phyloP scores from a whole-genome alignment of 495 filamentous ascomycete species.

The Neurospora hispaniola region DNA sequence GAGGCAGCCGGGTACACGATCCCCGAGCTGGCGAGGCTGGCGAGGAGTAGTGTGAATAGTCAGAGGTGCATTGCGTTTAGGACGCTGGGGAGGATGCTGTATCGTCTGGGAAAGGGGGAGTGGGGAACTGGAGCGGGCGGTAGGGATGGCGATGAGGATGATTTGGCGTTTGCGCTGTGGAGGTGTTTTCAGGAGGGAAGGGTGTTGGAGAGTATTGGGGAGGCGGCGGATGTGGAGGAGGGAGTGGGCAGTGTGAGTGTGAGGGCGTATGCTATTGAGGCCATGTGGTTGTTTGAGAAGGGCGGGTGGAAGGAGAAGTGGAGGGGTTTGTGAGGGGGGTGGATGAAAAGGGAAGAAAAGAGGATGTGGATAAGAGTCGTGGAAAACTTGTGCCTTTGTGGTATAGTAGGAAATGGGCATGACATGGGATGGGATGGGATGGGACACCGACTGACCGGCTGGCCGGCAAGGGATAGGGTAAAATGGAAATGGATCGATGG shows the following conservation, averaged over 20 bases:
- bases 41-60: slow-evolving; percentile 68
- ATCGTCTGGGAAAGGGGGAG: slow-evolving; percentile 67
- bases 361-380: background rate
- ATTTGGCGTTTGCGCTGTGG: slow-evolving; percentile 56
- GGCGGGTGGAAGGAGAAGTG: slow-evolving; percentile 52
- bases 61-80: slow-evolving; percentile 91
- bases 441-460: too few relatives aligned
- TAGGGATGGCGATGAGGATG: slow-evolving; percentile 36
- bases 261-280: slow-evolving; percentile 76
- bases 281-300: slow-evolving; percentile 83
- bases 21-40: slow-evolving; percentile 71
- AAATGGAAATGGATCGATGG: background rate
- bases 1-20: slow-evolving; percentile 93
- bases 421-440: background rate
- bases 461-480: background rate
- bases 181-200: slow-evolving; percentile 63
- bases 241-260: slow-evolving; percentile 49
- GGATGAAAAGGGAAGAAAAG: background rate
- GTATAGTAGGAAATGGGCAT: too few relatives aligned
- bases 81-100: slow-evolving; percentile 76
- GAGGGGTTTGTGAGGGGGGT: slow-evolving; percentile 12
- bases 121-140: slow-evolving; percentile 56
- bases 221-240: slow-evolving; percentile 46
- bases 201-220: slow-evolving; percentile 60
- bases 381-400: background rate